Evolutionary conservation across 2,329 filamentous ascomycete genomes (phyloP), one percentile per base, ranked within the genome.

Genomic region (Chalara sp.): DNA sequence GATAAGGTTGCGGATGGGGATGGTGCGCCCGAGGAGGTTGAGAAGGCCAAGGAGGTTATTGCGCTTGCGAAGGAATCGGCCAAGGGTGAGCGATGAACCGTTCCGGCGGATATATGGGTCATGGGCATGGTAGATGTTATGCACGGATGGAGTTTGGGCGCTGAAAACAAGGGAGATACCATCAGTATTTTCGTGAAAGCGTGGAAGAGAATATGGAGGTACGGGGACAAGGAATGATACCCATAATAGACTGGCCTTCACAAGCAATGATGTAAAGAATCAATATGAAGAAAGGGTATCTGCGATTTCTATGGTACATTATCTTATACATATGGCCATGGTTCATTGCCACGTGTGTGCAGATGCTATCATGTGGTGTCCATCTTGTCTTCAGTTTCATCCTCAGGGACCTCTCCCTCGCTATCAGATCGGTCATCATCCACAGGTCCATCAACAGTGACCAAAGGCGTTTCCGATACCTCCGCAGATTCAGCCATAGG

Each of bases 1-100:
- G 79, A 86, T 58, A 77, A 89, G 67, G 74, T 96, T 60, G 87
- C 90, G 60, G 72, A 79, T n/a, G 70, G 70, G 31, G 80, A 75
- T 60, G 73, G 68, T 10, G 71, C 65, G 1, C 63, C 67, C 0
- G 62, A 71, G 29, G 68, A 67, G 35, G 74, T 71, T 12, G 79
- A 85, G 65, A 67, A 65, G 60, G 83, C 82, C 1, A 76, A 75
- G 63, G 74, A 77, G 54, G 53, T 56, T 6, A 56, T 65, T 21
- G 37, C 53, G 47, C 61, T 61, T 59, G 83, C 83, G 2, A 77
- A 75, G 64, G 72, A 12, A 13, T 12, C 13, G 6, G 40, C 40
- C 13, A 43, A 28, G 21, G 21, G 21, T 21, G 21, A 21, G 21
- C 21, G 21, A 21, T 21, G 21, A 21, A 21, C 21, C 21, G 21